Evolutionary conservation across 441 rosid genomes (phyloP).

Genomic region (Omphalea diandra): DNA sequence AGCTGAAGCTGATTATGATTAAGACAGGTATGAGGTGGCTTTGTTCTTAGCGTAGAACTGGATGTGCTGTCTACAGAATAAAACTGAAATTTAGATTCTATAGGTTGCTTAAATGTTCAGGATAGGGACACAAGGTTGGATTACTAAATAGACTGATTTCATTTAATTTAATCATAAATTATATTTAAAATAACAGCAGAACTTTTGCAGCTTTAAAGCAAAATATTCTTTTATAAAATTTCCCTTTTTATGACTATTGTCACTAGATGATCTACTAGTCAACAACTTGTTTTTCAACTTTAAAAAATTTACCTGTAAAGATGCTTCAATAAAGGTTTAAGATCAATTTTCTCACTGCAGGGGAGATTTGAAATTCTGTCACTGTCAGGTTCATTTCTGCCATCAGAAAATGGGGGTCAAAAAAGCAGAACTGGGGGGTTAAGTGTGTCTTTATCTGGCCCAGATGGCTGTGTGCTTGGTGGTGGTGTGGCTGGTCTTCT

Average conservation of each 20-base stretch:
- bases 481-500: slow-evolving; percentile 59
- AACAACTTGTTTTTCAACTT: background rate
- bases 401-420: slow-evolving; percentile 40
- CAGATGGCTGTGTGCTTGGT: slow-evolving; percentile 60
- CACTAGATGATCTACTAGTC: background rate
- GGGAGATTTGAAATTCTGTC: slow-evolving; percentile 63
- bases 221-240: background rate
- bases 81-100: background rate
- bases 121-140: background rate
- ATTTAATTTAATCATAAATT: background rate
- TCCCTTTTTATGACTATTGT: background rate
- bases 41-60: background rate
- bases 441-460: slow-evolving; percentile 50
- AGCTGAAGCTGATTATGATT: background rate
- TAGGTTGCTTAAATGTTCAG: background rate
- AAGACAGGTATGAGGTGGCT: background rate
- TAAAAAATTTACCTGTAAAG: background rate
- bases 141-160: background rate
- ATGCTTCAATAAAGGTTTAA: background rate
- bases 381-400: slow-evolving; percentile 50
- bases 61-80: background rate
- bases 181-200: background rate
- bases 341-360: slow-evolving; percentile 28
- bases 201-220: background rate
- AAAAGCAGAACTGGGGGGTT: slow-evolving; percentile 55